A percentile compares a stretch with the other conserved stretches of the same genome.
These are phyloP conservation scores for Ascochyta rabiei DNA, from an alignment of 2,329 filamentous ascomycete genomes.

Conservation along the genomic window DNA sequence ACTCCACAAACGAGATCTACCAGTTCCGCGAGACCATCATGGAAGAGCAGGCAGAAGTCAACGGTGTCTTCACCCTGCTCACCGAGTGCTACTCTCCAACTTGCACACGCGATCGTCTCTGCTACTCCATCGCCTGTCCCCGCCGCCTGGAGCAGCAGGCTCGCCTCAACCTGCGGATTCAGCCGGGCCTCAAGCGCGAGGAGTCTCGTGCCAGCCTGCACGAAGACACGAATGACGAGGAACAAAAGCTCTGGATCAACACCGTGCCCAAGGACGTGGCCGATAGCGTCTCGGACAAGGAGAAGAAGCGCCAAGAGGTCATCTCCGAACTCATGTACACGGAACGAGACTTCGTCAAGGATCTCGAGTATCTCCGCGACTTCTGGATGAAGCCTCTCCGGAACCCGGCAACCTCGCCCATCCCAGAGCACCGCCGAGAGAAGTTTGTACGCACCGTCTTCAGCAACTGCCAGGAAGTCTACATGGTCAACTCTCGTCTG, in stretches of 20 bases:
- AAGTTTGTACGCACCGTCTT: constrained; percentile 94
- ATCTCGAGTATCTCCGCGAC: constrained; percentile 94
- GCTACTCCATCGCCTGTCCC: constrained; percentile 97
- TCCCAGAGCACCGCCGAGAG: constrained; percentile 85
- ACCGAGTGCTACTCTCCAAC: constrained; percentile 99
- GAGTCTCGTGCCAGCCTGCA: constrained; percentile 75
- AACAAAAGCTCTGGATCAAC: constrained; percentile 99
- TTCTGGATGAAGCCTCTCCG: constrained; percentile 97
- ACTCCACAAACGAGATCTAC: constrained; percentile 94
- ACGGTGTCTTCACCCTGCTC: constrained; percentile 93
- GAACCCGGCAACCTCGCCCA: constrained; percentile 72
- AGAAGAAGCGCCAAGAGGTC: constrained; percentile 97
- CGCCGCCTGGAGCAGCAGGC: constrained; percentile 93
- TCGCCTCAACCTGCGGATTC: constrained; percentile 88
- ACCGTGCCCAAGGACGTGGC: constrained; percentile 95
- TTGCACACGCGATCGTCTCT: constrained; percentile 91
- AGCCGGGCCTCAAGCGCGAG: constrained; percentile 79
- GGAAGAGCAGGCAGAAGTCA: constrained; percentile 83
- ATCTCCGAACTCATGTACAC: constrained; percentile 99
- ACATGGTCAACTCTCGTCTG: constrained; percentile 86
- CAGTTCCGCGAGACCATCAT: constrained; percentile 93
- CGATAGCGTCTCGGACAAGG: constrained; percentile 84
- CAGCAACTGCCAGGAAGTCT: constrained; percentile 93
- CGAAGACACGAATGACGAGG: constrained; percentile 87
- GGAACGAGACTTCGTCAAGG: constrained; percentile 97